Conservation (phyloP, 495 filamentous ascomycete species). For the Baudoinia panamericana region DNA sequence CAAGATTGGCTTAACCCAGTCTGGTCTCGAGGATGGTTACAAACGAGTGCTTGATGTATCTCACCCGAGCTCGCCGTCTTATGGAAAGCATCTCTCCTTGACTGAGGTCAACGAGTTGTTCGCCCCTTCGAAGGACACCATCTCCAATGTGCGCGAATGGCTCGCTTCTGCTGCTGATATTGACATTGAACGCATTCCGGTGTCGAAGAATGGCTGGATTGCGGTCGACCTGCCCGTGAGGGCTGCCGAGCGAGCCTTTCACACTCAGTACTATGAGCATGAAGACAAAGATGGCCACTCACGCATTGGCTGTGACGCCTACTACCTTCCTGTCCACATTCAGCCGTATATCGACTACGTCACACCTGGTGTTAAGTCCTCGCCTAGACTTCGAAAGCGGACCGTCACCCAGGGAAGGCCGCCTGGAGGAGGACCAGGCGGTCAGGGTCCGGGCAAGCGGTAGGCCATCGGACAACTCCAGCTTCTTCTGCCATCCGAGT, state of each 20-base stretch:
- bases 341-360: constrained; percentile 14
- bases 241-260: constrained; percentile 9
- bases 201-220: constrained; percentile 14
- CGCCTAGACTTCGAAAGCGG: not conserved
- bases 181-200: not conserved
- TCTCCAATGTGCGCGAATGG: constrained; percentile 10
- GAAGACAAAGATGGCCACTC: not conserved
- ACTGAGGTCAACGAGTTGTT: constrained; percentile 9
- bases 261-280: constrained; percentile 13
- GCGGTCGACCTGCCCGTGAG: constrained; percentile 4
- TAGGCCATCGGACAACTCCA: too few species aligned
- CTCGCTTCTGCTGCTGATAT: constrained; percentile 5
- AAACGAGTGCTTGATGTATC: constrained; percentile 14
- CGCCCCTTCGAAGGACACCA: constrained; percentile 3
- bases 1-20: not conserved
- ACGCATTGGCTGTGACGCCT: constrained; percentile 10
- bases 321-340: constrained; percentile 13
- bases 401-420: not conserved
- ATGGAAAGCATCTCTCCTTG: constrained; percentile 8
- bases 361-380: constrained; percentile 10
- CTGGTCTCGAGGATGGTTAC: constrained; percentile 2
- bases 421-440: not conserved
- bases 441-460: too few species aligned
- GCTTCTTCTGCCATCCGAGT: too few species aligned
- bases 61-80: constrained; percentile 10